Evolutionary conservation across 805 yeast genomes (phyloP), one percentile per base, ranked within the genome.

Genomic region (Sugiyamaella floridensis): DNA sequence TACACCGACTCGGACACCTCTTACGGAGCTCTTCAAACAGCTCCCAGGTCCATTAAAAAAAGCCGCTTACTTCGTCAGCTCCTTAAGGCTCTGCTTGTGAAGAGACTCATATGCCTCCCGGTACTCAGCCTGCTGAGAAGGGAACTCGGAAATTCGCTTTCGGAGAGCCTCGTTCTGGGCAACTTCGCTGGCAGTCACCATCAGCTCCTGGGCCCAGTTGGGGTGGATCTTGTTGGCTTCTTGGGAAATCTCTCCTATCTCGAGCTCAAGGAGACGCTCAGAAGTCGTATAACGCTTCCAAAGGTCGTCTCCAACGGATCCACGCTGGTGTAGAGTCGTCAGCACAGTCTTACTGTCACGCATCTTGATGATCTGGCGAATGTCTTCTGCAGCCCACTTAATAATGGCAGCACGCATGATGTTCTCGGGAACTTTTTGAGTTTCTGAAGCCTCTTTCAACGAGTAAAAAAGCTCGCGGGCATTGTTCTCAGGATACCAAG

Each of bases 151-250:
- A 34, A 83, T 68, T 63, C 97, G 83, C 74, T 93, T 82, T 69
- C 92, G 79, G 50, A 92, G 74, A 1, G 97, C 97, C 70, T 86
- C 92, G 66, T 92, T 93, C 69, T 89, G 86, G 57, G 96, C 88
- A 49, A 92, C 84, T 66, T 93, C 97, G 66, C 86, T 92, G 44
- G 90, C 84, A 12, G 83, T 78, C 9, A 86, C 86, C 63, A 89
- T 85, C 62, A 89, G 80, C 45, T 77, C 71, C 58, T 79, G 85
- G 7, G 84, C 81, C 96, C 97, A 90, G 34, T 89, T 92, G 45
- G 82, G 79, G 63, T 86, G 85, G 58, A 79, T 72, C 15, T 71
- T 59, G 66, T 87, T 89, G 43, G 93, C 89, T 68, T 88, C 96
- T 51, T 67, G 71, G 5, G 86, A 83, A 46, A 89, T 75, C 54